Percentiles rank a stretch among this genome's conserved stretches.
phyloP scores from a whole-genome alignment of 2,329 filamentous ascomycete species.

The Fusarium luffae region DNA sequence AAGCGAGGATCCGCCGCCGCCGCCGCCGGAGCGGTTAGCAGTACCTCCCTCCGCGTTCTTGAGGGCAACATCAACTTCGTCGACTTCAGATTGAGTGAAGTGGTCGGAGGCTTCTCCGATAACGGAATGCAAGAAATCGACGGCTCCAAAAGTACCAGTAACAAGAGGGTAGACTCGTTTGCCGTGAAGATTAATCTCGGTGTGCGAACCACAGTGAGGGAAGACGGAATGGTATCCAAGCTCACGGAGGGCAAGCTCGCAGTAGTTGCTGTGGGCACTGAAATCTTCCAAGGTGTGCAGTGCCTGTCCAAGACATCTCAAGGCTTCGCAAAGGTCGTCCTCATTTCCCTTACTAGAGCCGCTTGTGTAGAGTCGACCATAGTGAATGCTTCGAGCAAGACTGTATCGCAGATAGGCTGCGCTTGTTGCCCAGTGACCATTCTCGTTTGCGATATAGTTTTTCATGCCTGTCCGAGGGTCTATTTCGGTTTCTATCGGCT shows the following conservation, averaged over 20 bases:
- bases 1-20: constrained; percentile 47
- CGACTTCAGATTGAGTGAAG: constrained; percentile 86
- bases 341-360: constrained; percentile 74
- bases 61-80: constrained; percentile 80
- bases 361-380: constrained; percentile 77
- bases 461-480: constrained; percentile 92
- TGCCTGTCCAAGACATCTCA: constrained; percentile 79
- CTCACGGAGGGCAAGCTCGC: constrained; percentile 80
- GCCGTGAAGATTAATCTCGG: constrained; percentile 72
- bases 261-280: constrained; percentile 86
- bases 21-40: constrained; percentile 51
- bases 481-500: constrained; percentile 76
- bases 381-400: constrained; percentile 79
- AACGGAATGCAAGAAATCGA: constrained; percentile 86
- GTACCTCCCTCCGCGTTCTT: constrained; percentile 70
- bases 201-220: constrained; percentile 74
- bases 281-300: constrained; percentile 84
- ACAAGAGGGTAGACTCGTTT: constrained; percentile 78
- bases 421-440: constrained; percentile 88
- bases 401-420: constrained; percentile 84
- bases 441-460: constrained; percentile 97
- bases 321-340: constrained; percentile 81
- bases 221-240: constrained; percentile 85
- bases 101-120: constrained; percentile 82
- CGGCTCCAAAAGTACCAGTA: constrained; percentile 79